phyloP scores from a whole-genome alignment of 1,284 basidiomycete genomes.

The Ganoderma boninense region DNA sequence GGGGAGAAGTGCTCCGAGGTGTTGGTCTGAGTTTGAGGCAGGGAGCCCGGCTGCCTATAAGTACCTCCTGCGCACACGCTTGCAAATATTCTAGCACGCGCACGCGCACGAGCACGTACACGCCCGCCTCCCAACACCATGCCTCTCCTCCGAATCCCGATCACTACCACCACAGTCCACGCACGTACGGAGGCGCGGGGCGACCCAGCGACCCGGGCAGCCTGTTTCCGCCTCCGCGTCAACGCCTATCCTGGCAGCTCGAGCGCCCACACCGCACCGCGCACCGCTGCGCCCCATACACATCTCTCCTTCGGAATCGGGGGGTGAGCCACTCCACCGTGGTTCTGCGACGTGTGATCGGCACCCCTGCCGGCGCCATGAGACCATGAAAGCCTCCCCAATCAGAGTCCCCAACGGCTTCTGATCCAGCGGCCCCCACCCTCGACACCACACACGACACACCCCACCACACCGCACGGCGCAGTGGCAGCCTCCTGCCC shows the following conservation, averaged over 20 bases:
- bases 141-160: conserved; percentile 10
- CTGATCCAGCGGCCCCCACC: conserved; percentile 20
- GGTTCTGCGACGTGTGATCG: conserved; percentile 33
- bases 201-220: conserved; percentile 21
- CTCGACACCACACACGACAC: no score
- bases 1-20: neutral
- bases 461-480: no score
- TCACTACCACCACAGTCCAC: neutral
- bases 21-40: conserved; percentile 11
- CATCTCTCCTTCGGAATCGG: neutral
- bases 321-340: conserved; percentile 9
- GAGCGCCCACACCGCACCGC: conserved; percentile 7
- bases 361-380: conserved; percentile 12
- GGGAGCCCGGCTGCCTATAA: conserved; percentile 21
- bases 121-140: conserved; percentile 18
- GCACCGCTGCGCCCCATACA: conserved; percentile 1
- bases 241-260: conserved; percentile 18
- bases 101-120: conserved; percentile 2
- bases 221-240: conserved; percentile 26
- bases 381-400: conserved; percentile 12
- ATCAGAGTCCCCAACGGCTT: conserved; percentile 25
- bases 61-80: conserved; percentile 14
- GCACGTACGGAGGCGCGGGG: conserved; percentile 7
- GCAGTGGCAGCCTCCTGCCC: neutral
- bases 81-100: conserved; percentile 12